Evolutionary conservation across 176 grass and related monocot genomes (phyloP).

Genomic region (Tillandsia leiboldiana): DNA sequence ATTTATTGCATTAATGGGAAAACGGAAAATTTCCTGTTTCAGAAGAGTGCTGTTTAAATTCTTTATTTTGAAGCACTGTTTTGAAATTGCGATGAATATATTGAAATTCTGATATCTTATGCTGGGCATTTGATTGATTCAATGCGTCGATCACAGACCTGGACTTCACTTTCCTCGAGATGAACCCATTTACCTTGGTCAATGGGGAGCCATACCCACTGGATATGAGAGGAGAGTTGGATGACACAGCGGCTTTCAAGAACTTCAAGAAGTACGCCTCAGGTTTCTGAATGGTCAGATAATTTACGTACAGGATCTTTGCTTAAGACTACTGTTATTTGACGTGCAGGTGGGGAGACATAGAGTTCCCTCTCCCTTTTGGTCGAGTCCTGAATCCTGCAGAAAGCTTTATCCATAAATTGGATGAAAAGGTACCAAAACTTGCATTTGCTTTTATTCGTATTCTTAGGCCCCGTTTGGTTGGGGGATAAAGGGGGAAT

Average conservation of each 20-base stretch:
- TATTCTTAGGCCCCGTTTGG: too few relatives aligned
- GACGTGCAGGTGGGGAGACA: slow-evolving; percentile 60
- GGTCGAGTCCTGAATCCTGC: slow-evolving; percentile 86
- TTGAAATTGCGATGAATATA: too few relatives aligned
- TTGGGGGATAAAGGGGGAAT: too few relatives aligned
- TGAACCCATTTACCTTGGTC: slow-evolving; percentile 91
- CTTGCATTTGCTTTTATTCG: slow-evolving; percentile 6
- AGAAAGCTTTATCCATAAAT: slow-evolving; percentile 78
- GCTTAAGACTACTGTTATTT: neutral
- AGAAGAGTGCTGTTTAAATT: too few relatives aligned
- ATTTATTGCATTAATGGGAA: too few relatives aligned
- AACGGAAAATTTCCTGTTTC: too few relatives aligned
- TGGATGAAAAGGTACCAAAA: slow-evolving; percentile 87
- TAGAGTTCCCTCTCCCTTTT: slow-evolving; percentile 90
- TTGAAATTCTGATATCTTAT: too few relatives aligned
- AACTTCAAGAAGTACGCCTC: slow-evolving; percentile 85
- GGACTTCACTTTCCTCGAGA: slow-evolving; percentile 97
- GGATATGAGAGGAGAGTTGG: slow-evolving; percentile 96
- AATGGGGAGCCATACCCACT: slow-evolving; percentile 90
- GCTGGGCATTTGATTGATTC: neutral
- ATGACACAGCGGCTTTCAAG: slow-evolving; percentile 97
- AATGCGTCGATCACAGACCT: slow-evolving; percentile 41
- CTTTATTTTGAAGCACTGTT: too few relatives aligned
- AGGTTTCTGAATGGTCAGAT: neutral
- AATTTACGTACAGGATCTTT: neutral